Conservation (phyloP, 208 protist species). For the Leishmania arabica region DNA sequence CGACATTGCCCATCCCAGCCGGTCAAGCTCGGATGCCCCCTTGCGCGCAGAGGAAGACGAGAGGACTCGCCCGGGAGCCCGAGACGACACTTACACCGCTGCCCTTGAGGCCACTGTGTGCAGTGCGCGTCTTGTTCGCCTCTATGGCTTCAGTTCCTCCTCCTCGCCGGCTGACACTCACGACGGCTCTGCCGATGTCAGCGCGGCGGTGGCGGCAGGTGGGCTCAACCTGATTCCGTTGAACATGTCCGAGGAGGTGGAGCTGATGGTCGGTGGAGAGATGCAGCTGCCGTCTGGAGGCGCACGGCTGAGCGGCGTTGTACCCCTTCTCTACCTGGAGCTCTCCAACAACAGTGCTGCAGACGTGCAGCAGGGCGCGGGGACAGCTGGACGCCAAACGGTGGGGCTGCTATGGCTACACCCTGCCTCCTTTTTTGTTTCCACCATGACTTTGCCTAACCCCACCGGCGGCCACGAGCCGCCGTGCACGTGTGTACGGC, state of each 20-base stretch:
- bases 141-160: conserved; percentile 22
- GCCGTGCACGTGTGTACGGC: conserved; percentile 16
- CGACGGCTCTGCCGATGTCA: neutral
- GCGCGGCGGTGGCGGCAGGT: neutral
- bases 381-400: conserved; percentile 7
- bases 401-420: conserved; percentile 56
- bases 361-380: neutral
- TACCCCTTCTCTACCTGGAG: conserved; percentile 31
- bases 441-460: conserved; percentile 4
- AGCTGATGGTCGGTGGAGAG: conserved; percentile 24
- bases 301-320: conserved; percentile 11
- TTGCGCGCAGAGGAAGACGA: neutral
- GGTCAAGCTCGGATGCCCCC: neutral
- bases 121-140: conserved; percentile 15
- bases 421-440: conserved; percentile 29
- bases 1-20: conserved; percentile 14
- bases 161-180: neutral
- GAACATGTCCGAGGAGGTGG: conserved; percentile 18
- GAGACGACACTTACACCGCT: conserved; percentile 8
- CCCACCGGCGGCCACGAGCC: neutral
- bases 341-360: conserved; percentile 1
- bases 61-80: neutral
- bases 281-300: neutral
- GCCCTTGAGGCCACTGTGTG: conserved; percentile 26
- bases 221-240: conserved; percentile 12